These are phyloP conservation scores for Borovskyia barvae DNA, from an alignment of 208 protist species.

Conservation along the genomic window DNA sequence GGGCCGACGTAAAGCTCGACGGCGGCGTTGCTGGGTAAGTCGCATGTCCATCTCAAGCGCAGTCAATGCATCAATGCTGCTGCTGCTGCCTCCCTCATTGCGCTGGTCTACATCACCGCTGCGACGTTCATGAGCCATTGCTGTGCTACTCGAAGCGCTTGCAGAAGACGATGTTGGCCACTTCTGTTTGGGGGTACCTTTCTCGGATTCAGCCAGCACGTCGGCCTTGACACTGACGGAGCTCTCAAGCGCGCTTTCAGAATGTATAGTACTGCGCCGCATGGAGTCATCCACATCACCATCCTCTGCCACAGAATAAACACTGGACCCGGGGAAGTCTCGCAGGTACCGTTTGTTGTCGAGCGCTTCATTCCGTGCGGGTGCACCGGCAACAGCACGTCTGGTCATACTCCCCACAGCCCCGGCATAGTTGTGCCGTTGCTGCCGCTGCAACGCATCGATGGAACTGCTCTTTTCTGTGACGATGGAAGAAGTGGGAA, in stretches of 20 bases:
- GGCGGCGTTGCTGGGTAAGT: constrained; percentile 28
- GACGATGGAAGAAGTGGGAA: background rate
- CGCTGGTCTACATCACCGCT: no score
- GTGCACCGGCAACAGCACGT: no score
- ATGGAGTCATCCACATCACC: constrained; percentile 23
- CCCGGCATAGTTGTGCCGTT: constrained; percentile 12
- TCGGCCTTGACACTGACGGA: no score
- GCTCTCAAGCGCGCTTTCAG: no score
- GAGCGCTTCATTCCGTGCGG: no score
- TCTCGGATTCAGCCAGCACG: no score
- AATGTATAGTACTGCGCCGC: no score
- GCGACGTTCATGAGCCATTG: no score
- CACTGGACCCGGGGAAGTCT: constrained; percentile 3
- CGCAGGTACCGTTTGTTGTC: constrained; percentile 7
- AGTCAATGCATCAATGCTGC: constrained; percentile 36
- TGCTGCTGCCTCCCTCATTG: background rate
- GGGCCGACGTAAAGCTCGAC: constrained; percentile 20
- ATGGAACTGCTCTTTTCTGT: constrained; percentile 8
- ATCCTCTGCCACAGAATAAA: constrained; percentile 16
- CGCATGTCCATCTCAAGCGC: constrained; percentile 49
- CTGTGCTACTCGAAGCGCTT: no score
- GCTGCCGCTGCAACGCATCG: background rate
- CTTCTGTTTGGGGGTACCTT: no score
- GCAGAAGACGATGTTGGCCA: no score
- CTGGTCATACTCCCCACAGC: background rate